phyloP scores from a whole-genome alignment of 2,329 filamentous ascomycete genomes.

The Chalara sp. region DNA sequence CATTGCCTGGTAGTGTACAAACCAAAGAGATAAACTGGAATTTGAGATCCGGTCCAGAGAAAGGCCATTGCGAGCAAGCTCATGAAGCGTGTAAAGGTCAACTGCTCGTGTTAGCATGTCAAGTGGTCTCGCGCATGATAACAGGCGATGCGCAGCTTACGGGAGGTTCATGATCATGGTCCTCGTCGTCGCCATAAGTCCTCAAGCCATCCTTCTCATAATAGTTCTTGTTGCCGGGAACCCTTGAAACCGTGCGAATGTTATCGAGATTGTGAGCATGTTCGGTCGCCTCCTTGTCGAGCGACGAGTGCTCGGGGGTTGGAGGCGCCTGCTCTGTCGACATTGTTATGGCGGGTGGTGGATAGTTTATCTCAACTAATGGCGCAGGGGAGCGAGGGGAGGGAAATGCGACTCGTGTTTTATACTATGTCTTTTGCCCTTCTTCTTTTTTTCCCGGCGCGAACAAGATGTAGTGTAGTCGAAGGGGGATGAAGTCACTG shows the following conservation, averaged over 20 bases:
- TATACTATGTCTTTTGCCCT: neutral
- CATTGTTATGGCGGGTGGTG: neutral
- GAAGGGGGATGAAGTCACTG: too few relatives aligned
- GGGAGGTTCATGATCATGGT: conserved; percentile 39
- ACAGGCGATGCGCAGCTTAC: conserved; percentile 20
- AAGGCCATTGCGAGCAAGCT: conserved; percentile 51
- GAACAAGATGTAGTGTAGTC: neutral
- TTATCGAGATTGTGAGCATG: conserved; percentile 13
- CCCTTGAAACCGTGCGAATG: conserved; percentile 16
- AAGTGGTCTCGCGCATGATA: conserved; percentile 33
- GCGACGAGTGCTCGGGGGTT: conserved; percentile 13
- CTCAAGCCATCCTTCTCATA: conserved; percentile 30
- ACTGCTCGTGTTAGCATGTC: conserved; percentile 34
- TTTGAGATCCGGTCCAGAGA: conserved; percentile 54
- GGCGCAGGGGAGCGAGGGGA: too few relatives aligned
- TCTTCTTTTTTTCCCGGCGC: neutral
- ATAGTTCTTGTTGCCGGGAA: conserved; percentile 15
- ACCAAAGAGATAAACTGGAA: conserved; percentile 49
- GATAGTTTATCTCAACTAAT: neutral
- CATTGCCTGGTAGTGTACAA: neutral
- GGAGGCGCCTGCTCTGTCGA: conserved; percentile 3
- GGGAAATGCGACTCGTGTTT: neutral
- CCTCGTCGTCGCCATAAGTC: conserved; percentile 39
- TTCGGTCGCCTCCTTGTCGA: conserved; percentile 12
- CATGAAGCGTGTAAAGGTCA: conserved; percentile 52